phyloP scores from a whole-genome alignment of 1,284 basidiomycete species.

The Prillingera fragicola region DNA sequence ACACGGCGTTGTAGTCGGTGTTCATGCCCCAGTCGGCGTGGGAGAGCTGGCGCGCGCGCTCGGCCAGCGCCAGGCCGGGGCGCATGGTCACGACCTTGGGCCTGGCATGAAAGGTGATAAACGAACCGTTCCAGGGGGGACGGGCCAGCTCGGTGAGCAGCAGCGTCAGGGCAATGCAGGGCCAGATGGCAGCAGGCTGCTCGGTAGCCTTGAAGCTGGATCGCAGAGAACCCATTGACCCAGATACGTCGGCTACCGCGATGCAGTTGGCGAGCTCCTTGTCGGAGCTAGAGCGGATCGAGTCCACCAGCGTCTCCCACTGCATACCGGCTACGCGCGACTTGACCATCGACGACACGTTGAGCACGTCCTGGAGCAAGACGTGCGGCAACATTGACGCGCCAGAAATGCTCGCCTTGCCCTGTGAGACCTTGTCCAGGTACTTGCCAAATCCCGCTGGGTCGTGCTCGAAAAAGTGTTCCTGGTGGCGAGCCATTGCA shows the following conservation, averaged over 20 bases:
- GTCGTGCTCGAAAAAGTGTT: conserved; percentile 57
- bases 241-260: conserved; percentile 68
- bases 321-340: conserved; percentile 56
- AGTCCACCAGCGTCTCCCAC: conserved; percentile 59
- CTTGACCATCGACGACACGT: conserved; percentile 19
- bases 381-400: conserved; percentile 31
- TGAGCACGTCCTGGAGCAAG: conserved; percentile 18
- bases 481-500: conserved; percentile 58
- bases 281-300: conserved; percentile 53
- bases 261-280: conserved; percentile 55
- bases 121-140: conserved; percentile 59
- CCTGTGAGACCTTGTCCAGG: conserved; percentile 55
- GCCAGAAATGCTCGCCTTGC: conserved; percentile 34
- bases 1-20: conserved; percentile 52
- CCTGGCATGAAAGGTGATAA: conserved; percentile 60
- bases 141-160: conserved; percentile 58
- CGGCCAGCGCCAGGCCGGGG: conserved; percentile 40
- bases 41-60: conserved; percentile 49
- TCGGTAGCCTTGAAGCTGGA: conserved; percentile 3
- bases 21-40: conserved; percentile 54
- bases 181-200: conserved; percentile 53
- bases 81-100: conserved; percentile 56
- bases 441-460: conserved; percentile 56
- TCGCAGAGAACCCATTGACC: conserved; percentile 56
- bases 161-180: conserved; percentile 61